Evolutionary conservation across 345 rosid species (phyloP).

Genomic region (Syzygium oleosum): DNA sequence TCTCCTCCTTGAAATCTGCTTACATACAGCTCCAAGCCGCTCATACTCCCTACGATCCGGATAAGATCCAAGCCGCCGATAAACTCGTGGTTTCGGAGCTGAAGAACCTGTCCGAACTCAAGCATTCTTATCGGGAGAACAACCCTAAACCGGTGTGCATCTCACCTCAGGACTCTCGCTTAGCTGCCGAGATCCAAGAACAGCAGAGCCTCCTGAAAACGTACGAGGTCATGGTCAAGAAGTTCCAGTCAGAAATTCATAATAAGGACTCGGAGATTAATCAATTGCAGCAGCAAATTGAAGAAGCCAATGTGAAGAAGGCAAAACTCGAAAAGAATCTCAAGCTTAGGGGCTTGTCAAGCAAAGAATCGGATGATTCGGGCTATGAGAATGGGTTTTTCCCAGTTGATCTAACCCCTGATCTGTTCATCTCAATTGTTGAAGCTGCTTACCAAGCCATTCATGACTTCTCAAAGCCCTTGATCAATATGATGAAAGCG

Average conservation of each 20-base stretch:
- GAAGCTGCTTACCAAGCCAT: conserved; percentile 12
- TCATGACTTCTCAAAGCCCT: conserved; percentile 17
- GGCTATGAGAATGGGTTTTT: conserved; percentile 6
- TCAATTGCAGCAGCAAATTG: conserved; percentile 13
- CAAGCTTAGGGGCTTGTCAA: conserved; percentile 15
- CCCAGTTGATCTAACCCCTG: conserved; percentile 13
- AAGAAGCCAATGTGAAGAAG: conserved; percentile 12
- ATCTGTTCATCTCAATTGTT: conserved; percentile 10
- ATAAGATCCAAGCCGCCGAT: conserved; percentile 14
- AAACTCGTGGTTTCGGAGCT: conserved; percentile 6
- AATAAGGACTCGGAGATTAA: conserved; percentile 11
- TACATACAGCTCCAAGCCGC: conserved; percentile 14
- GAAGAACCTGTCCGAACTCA: conserved; percentile 12
- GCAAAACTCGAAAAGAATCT: conserved; percentile 15
- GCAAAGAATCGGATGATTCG: conserved; percentile 9
- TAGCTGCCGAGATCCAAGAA: conserved; percentile 19
- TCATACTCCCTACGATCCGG: conserved; percentile 17
- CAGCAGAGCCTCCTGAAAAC: conserved; percentile 19
- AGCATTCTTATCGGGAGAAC: conserved; percentile 14
- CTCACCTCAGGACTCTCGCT: conserved; percentile 18
- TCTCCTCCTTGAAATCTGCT: conserved; percentile 16
- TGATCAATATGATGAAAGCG: conserved; percentile 20
- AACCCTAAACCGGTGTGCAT: conserved; percentile 10
- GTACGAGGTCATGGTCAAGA: conserved; percentile 18
- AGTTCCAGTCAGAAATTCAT: conserved; percentile 17